Base-by-base conservation (phyloP, 331 rosid genomes). In the Pyracantha coccinea region DNA sequence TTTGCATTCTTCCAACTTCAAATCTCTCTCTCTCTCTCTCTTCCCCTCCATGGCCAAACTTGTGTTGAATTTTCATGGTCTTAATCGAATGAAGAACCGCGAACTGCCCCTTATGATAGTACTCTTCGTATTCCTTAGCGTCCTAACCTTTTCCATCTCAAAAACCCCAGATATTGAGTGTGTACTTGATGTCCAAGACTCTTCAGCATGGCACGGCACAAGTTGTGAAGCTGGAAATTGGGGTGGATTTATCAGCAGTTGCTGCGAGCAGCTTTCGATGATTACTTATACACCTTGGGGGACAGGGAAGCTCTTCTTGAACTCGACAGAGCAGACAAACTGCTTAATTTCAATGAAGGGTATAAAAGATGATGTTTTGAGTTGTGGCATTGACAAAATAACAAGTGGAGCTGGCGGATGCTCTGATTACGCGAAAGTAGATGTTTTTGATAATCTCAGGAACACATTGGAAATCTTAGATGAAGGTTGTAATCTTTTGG, bases 281-380 rank as follows among this genome's bases (percentile, higher is more conserved):
- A 73, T 21, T 86, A 90, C 76, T 75, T 90, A 4, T 76, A 72
- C 80, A 87, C 84, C 59, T 86, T 86, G 83, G 88, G 89, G 25
- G 72, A 83, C 89, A 5, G 83, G 72, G 58, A 72, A 81, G 54
- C 47, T 90, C 32, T 85, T 79, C 80, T 69, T 88, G 67, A 81
- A 69, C 74, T 50, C 82, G 16, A 78, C 85, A 35, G 88, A 85
- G 57, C 91, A 88, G 68, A 71, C 67, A 23, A 66, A 28, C 21
- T 88, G 90, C 71, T 58, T 78, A 2, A 52, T 80, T 47, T 45
- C 69, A 19, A 73, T 78, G 72, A 28, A 78, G 71, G 53, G 25
- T 52, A 31, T 35, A 6, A 65, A 74, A 33, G 54, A 33, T 55
- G 83, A 85, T 17, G 62, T 71, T 32, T 71, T 31, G 8, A 66